phyloP scores from a whole-genome alignment of 2,329 filamentous ascomycete genomes.

The Tolypocladium capitatum region DNA sequence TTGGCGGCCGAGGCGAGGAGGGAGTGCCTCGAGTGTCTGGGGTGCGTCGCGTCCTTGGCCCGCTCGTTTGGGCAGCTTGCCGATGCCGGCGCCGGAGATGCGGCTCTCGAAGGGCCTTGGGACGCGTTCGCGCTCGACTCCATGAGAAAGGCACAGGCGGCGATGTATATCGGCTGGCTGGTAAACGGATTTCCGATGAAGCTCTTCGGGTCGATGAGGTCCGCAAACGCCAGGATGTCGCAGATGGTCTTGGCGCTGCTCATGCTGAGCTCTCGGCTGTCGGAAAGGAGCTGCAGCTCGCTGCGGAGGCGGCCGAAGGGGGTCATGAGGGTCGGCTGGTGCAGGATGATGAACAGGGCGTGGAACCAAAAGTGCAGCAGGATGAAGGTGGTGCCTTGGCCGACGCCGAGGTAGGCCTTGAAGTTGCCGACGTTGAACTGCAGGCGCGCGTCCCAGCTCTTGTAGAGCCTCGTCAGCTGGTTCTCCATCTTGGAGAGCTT shows the following conservation, averaged over 20 bases:
- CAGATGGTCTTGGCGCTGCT: slow-evolving; percentile 85
- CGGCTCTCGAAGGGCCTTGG: slow-evolving; percentile 41
- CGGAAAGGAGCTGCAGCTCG: slow-evolving; percentile 60
- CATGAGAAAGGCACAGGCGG: slow-evolving; percentile 76
- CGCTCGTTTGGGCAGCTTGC: slow-evolving; percentile 4
- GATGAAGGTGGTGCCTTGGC: slow-evolving; percentile 78
- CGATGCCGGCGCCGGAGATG: slow-evolving; percentile 28
- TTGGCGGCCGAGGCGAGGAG: slow-evolving; percentile 69
- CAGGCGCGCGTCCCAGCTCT: slow-evolving; percentile 58
- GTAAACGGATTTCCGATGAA: slow-evolving; percentile 83
- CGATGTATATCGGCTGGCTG: slow-evolving; percentile 83
- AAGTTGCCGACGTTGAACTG: slow-evolving; percentile 83
- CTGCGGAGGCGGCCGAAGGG: slow-evolving; percentile 49
- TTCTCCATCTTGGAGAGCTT: slow-evolving; percentile 66
- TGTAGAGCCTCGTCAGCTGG: slow-evolving; percentile 59
- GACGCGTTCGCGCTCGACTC: slow-evolving; percentile 64
- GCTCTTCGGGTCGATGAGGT: slow-evolving; percentile 73
- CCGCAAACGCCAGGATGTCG: slow-evolving; percentile 75
- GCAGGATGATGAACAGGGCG: slow-evolving; percentile 69
- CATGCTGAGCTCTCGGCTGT: slow-evolving; percentile 73
- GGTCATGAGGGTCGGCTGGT: slow-evolving; percentile 71
- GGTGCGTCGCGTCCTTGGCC: slow-evolving; percentile 7
- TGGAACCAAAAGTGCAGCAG: slow-evolving; percentile 84
- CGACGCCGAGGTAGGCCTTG: slow-evolving; percentile 66
- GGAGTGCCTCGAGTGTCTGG: slow-evolving; percentile 50